These are phyloP conservation scores for Lotus japonicus DNA, from an alignment of 306 rosid genomes.

Conservation along the genomic window DNA sequence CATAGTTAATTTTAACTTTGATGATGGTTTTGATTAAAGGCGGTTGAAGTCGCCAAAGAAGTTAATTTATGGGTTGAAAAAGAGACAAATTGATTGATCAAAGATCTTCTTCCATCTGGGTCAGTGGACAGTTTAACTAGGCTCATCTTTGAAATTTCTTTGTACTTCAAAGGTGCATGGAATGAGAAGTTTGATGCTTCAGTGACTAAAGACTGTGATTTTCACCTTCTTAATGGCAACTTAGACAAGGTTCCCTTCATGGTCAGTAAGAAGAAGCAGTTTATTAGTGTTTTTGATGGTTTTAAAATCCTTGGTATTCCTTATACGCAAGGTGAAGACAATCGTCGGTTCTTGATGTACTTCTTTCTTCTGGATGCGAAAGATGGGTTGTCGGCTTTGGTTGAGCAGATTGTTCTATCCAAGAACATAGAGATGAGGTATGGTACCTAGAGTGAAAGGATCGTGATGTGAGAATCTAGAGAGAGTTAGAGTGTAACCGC, in stretches of 20 bases:
- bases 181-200: constrained; percentile 48
- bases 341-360: constrained; percentile 58
- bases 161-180: constrained; percentile 84
- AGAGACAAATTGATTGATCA: constrained; percentile 59
- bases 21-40: no score
- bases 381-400: constrained; percentile 60
- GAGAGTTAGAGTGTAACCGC: no score
- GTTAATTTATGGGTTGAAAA: no score
- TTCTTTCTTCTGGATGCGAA: constrained; percentile 59
- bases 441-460: no score
- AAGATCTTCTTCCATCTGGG: constrained; percentile 59
- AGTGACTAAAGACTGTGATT: no score
- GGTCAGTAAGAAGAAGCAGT: constrained; percentile 54
- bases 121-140: constrained; percentile 50
- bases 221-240: constrained; percentile 55
- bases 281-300: constrained; percentile 40
- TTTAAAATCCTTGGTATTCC: constrained; percentile 68
- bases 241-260: constrained; percentile 61
- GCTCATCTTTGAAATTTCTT: constrained; percentile 62
- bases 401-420: no score
- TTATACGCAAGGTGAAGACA: constrained; percentile 61
- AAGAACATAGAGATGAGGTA: no score
- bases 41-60: constrained; percentile 50
- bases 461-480: no score
- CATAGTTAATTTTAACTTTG: constrained; percentile 1